A percentile compares a stretch with the other conserved stretches of the same genome.
phyloP scores from a whole-genome alignment of 177 flowering plant genomes.

The Vitis hybrid region DNA sequence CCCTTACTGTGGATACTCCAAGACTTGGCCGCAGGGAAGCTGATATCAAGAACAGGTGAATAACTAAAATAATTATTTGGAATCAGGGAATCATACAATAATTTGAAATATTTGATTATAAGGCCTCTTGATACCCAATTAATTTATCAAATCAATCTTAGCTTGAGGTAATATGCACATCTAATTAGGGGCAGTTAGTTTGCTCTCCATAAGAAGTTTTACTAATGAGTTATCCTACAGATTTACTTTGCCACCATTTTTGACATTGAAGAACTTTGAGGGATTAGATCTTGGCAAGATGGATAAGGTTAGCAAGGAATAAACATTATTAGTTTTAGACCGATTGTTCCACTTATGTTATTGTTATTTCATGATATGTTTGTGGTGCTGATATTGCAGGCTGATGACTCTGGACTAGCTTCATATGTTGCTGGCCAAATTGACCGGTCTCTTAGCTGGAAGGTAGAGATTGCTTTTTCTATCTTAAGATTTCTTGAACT shows the following conservation, averaged over 20 bases:
- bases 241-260: slow-evolving; percentile 69
- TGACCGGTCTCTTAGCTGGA: slow-evolving; percentile 78
- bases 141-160: too few species aligned
- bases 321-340: not conserved
- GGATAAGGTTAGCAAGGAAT: slow-evolving; percentile 45
- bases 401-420: slow-evolving; percentile 77
- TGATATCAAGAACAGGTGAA: slow-evolving; percentile 92
- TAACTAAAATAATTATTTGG: not conserved
- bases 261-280: slow-evolving; percentile 92
- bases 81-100: not conserved
- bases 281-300: slow-evolving; percentile 85
- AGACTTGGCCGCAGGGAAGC: slow-evolving; percentile 92
- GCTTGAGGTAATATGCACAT: too few species aligned
- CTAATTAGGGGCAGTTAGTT: too few species aligned
- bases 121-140: too few species aligned
- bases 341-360: not conserved
- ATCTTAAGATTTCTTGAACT: not conserved
- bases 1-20: slow-evolving; percentile 96
- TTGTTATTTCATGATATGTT: slow-evolving; percentile 1
- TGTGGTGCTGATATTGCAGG: slow-evolving; percentile 30
- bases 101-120: too few species aligned
- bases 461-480: slow-evolving; percentile 37
- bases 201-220: not conserved
- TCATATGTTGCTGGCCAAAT: slow-evolving; percentile 79
- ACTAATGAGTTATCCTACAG: slow-evolving; percentile 31